Conservation (phyloP, 306 rosid species). For the Lathyrus sativus region DNA sequence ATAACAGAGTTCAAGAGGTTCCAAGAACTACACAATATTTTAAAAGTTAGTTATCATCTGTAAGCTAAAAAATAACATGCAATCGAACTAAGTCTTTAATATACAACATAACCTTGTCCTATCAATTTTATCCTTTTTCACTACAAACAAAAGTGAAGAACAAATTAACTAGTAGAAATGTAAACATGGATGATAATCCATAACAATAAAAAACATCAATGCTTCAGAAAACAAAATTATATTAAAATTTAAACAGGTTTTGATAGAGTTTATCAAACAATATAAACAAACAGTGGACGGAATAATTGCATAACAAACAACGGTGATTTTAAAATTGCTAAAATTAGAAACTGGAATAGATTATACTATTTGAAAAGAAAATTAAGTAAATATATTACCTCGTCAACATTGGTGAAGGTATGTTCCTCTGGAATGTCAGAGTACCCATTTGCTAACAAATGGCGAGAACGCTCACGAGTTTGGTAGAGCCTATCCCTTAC, state of each 20-base stretch:
- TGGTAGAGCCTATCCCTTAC: slow-evolving; percentile 92
- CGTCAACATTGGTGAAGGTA: slow-evolving; percentile 76
- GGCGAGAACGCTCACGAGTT: slow-evolving; percentile 97
- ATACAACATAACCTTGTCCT: slow-evolving; percentile 10
- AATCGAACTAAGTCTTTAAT: neutral
- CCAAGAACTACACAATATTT: slow-evolving; percentile 70
- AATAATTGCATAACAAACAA: slow-evolving; percentile 24
- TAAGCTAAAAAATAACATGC: slow-evolving; percentile 8
- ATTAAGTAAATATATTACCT: slow-evolving; percentile 42
- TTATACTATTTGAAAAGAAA: neutral
- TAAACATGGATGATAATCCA: slow-evolving; percentile 3
- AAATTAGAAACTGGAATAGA: neutral
- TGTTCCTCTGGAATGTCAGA: slow-evolving; percentile 97
- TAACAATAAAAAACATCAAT: too few species aligned
- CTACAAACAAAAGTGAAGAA: neutral
- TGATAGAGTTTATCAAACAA: too few species aligned
- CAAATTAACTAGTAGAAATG: neutral
- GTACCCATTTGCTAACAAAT: slow-evolving; percentile 72
- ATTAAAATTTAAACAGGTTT: too few species aligned
- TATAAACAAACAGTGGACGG: neutral
- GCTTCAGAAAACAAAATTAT: too few species aligned
- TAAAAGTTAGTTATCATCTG: slow-evolving; percentile 38
- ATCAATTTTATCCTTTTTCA: neutral
- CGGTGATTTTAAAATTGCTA: slow-evolving; percentile 9
- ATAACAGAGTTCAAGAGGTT: slow-evolving; percentile 91